Evolutionary conservation across 2,329 filamentous ascomycete species (phyloP), one percentile per base, ranked within the genome.

Genomic region (Fusarium decemcellulare): DNA sequence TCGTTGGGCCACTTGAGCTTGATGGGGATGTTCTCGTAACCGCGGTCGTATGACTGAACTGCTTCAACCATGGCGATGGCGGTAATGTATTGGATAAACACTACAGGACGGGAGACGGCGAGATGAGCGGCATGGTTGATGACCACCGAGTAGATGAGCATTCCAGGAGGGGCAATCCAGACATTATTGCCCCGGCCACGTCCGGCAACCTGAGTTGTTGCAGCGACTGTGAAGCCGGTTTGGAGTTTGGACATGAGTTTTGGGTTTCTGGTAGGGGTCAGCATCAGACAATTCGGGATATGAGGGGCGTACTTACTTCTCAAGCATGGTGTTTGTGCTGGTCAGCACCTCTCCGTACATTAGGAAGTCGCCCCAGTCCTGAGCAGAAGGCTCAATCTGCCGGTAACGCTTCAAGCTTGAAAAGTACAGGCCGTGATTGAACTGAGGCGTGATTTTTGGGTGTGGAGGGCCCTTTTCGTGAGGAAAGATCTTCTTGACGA

Each of bases 1-100:
- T 99, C 96, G 75, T 99, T 99, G 11, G 96, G 96, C 96, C 96
- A 99, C 80, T 99, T 99, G 34, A 99, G 82, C 77, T 93, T 94
- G 42, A 99, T 86, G 1, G 93, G 93, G 6, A 98, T 79, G 0
- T 89, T 84, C 7, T 88, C 85, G 79, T 97, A 98, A 8, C 91
- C 93, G 3, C 81, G 80, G 51, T 91, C 94, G 76, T 98, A 98
- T 29, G 85, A 87, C 68, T 93, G 91, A 67, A 98, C 91, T 0
- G 93, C 95, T 66, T 93, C 88, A 4, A 97, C 92, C 43, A 95
- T 92, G 42, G 96, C 95, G 47, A 99, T 88, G 1, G 94, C 95
- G 0, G 94, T 91, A 14, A 99, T 87, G 77, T 99, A 99, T 79
- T 98, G 96, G 30, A 98, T 86, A 79, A 99, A 98, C 1, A 98